Conservation (phyloP, 805 yeast genomes). For the Candida glaebosa region DNA sequence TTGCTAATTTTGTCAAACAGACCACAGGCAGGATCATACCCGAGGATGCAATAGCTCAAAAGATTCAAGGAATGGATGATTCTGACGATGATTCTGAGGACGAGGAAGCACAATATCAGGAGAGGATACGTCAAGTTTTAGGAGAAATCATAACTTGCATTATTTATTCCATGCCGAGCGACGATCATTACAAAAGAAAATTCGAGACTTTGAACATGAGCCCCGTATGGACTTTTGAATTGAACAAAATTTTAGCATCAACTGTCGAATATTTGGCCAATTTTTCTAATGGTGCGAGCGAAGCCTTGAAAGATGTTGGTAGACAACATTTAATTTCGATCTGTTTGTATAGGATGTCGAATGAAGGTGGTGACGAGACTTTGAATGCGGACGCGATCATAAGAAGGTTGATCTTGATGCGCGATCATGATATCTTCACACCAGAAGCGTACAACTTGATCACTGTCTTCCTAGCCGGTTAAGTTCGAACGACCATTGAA, state of each 20-base stretch:
- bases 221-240: slow-evolving; percentile 15
- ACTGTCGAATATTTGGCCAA: slow-evolving; percentile 15
- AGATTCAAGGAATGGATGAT: slow-evolving; percentile 3
- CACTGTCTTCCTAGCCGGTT: not conserved
- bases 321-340: slow-evolving; percentile 9
- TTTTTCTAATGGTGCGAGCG: slow-evolving; percentile 6
- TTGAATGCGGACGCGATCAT: slow-evolving; percentile 8
- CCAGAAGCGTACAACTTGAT: slow-evolving; percentile 7
- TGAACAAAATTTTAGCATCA: slow-evolving; percentile 14
- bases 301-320: slow-evolving; percentile 8
- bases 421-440: slow-evolving; percentile 17
- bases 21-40: slow-evolving; percentile 1
- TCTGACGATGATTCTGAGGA: not conserved
- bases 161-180: slow-evolving; percentile 7
- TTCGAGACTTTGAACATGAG: slow-evolving; percentile 9
- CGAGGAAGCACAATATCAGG: slow-evolving; percentile 1
- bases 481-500: no score
- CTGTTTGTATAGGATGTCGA: slow-evolving; percentile 5
- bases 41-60: slow-evolving; percentile 1
- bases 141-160: slow-evolving; percentile 7
- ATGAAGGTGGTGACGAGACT: slow-evolving; percentile 3
- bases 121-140: slow-evolving; percentile 3
- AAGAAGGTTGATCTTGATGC: slow-evolving; percentile 15
- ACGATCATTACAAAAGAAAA: slow-evolving; percentile 11
- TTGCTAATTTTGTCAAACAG: slow-evolving; percentile 1